A percentile compares a stretch with the other conserved stretches of the same genome.
phyloP scores from a whole-genome alignment of 805 yeast species.

The Hanseniaspora meyeri region DNA sequence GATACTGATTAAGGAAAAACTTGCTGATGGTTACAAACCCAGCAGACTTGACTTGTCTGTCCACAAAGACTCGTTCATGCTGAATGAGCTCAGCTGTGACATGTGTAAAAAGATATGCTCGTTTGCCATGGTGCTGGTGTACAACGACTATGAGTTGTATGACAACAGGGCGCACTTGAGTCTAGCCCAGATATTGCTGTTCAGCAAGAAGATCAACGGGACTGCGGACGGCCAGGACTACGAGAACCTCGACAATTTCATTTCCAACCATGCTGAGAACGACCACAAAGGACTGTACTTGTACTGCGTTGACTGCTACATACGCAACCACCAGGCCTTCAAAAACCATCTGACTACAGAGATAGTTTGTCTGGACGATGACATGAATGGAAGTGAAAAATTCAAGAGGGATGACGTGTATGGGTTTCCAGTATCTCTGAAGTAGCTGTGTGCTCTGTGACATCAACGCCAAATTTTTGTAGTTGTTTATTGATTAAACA shows the following conservation, averaged over 20 bases:
- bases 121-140: constrained; percentile 6
- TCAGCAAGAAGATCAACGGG: neutral
- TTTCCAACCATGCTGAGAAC: constrained; percentile 16
- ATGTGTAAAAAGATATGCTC: constrained; percentile 7
- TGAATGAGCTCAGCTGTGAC: constrained; percentile 10
- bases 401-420: neutral
- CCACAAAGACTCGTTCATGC: neutral
- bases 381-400: neutral
- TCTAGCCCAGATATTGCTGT: neutral
- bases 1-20: neutral
- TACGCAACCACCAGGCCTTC: neutral
- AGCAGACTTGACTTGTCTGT: neutral
- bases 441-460: neutral
- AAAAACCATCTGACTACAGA: constrained; percentile 3
- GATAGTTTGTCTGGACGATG: neutral
- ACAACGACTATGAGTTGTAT: neutral
- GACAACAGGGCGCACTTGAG: neutral
- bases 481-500: neutral
- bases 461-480: too few relatives aligned
- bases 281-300: constrained; percentile 10
- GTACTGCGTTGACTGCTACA: constrained; percentile 6
- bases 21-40: neutral
- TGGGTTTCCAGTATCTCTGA: neutral
- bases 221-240: constrained; percentile 4
- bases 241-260: constrained; percentile 5